Percentiles rank a stretch among this genome's conserved stretches.
Conservation (phyloP, 2,329 filamentous ascomycete genomes). For the Alternaria consortialis region DNA sequence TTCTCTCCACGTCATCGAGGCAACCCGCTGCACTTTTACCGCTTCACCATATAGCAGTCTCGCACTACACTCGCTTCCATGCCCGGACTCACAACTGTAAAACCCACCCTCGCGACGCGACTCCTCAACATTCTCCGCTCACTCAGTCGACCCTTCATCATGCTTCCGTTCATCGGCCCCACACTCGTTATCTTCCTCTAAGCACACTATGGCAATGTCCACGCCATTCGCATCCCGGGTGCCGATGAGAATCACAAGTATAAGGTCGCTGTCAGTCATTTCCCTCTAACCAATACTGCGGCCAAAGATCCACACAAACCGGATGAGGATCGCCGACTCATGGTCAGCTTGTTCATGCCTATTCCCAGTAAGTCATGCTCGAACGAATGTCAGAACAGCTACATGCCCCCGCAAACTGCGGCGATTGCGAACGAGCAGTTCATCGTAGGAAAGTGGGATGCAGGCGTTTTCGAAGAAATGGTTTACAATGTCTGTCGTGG, state of each 20-base stretch:
- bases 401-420: constrained; percentile 34
- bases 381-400: constrained; percentile 21
- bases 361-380: constrained; percentile 21
- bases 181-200: constrained; percentile 3
- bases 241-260: constrained; percentile 26
- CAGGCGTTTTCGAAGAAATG: constrained; percentile 31
- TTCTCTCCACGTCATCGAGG: not conserved
- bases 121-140: not conserved
- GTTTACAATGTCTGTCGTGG: constrained; percentile 29
- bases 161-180: not conserved
- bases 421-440: constrained; percentile 32
- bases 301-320: constrained; percentile 14
- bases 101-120: not conserved
- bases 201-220: not conserved
- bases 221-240: constrained; percentile 23
- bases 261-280: constrained; percentile 27
- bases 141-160: not conserved
- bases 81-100: not conserved
- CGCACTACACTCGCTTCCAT: not conserved
- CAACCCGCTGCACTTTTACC: not conserved
- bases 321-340: constrained; percentile 20
- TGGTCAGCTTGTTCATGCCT: constrained; percentile 37
- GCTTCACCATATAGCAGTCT: not conserved
- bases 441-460: constrained; percentile 27
- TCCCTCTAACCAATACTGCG: constrained; percentile 16